Evolutionary conservation across 352 stramenopile species (phyloP), one percentile per base, ranked within the genome.

Genomic region (Phytophthora sansomeana): DNA sequence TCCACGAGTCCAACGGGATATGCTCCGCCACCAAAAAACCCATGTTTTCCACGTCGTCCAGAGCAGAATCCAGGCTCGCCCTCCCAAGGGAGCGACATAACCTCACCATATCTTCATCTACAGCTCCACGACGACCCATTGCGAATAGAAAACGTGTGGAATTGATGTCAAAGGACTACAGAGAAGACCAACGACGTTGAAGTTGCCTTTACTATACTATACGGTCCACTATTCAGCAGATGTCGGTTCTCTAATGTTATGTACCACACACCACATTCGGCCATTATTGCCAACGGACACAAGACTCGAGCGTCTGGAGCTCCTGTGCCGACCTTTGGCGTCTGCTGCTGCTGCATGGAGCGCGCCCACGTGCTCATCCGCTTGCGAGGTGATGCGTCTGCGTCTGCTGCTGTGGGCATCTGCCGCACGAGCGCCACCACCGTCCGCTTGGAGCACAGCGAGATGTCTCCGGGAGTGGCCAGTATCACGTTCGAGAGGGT

Each of bases 401-500:
- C 14, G 1, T 38, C 52, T 35, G 13, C 10, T 13, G 24, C 54
- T 32, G 52, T 35, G 3, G 83, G 81, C n/a, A 73, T 94, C 19
- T 74, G 77, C 35, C 75, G 80, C 38, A 90, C 80, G 5, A 90
- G 83, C 56, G 56, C 80, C 29, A 85, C 78, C 16, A 87, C 74
- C 42, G 78, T 92, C 46, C 82, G 85, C 0, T 46, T 95, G 24
- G 84, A 95, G 67, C 79, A 92, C 75, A 91, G 84, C 58, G 78
- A 83, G 17, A 85, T 93, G 79, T 92, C 82, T 32, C 83, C 84
- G 0, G 82, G 84, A 14, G 83, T 92, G 33, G 81, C 86, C 29
- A 92, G 76, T 50, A 91, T 95, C 70, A 83, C 73, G 28, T 95
- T 93, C 52, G 81, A 95, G 53, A 77, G 80, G 21, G 84, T 93